Evolutionary conservation across 768 basidiomycete genomes (phyloP).

Genomic region (Mycena polygramma): DNA sequence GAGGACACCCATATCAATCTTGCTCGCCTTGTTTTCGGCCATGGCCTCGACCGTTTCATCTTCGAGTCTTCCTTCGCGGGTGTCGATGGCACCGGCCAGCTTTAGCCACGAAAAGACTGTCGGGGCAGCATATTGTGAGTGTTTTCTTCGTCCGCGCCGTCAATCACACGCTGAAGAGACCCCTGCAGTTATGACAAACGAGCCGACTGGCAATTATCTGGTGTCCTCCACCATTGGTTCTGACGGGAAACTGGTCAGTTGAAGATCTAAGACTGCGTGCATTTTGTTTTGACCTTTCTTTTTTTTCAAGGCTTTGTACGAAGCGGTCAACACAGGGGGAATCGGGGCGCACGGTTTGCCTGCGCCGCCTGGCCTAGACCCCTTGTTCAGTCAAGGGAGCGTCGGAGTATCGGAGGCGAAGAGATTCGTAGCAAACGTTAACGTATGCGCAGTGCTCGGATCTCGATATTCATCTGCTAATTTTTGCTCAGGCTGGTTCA

Average conservation of each 20-base stretch:
- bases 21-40: constrained; percentile 5
- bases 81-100: constrained; percentile 8
- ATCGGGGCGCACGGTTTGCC: constrained; percentile 40
- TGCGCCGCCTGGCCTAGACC: constrained; percentile 38
- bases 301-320: constrained; percentile 32
- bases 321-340: constrained; percentile 35
- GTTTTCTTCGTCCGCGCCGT: background rate
- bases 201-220: constrained; percentile 51
- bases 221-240: constrained; percentile 46
- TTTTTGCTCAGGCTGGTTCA: constrained; percentile 49
- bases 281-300: background rate
- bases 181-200: constrained; percentile 54
- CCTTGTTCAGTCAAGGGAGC: constrained; percentile 46
- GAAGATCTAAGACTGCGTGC: background rate
- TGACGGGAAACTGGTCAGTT: constrained; percentile 48
- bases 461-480: background rate
- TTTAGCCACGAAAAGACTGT: background rate
- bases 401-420: constrained; percentile 34
- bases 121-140: constrained; percentile 35
- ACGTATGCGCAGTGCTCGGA: constrained; percentile 9
- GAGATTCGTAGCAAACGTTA: constrained; percentile 29
- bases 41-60: constrained; percentile 10
- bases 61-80: background rate
- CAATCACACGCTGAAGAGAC: background rate
- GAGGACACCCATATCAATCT: background rate